phyloP scores from a whole-genome alignment of 805 yeast genomes.

The Hagleromyces aurorensis region DNA sequence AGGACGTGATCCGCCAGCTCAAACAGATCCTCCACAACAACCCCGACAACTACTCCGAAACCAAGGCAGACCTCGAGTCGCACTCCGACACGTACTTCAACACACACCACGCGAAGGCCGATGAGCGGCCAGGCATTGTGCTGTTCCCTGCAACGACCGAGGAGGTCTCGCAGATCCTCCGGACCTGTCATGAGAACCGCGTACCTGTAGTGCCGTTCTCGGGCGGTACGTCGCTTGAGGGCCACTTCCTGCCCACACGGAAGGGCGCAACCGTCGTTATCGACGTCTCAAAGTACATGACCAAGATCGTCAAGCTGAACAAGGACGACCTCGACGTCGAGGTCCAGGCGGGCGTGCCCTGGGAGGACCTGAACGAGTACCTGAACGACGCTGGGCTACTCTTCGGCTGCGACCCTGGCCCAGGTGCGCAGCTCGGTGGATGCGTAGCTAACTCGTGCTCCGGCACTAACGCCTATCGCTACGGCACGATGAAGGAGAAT shows the following conservation, averaged over 20 bases:
- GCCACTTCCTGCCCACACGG: slow-evolving; percentile 69
- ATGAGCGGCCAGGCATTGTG: slow-evolving; percentile 51
- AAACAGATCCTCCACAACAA: slow-evolving; percentile 34
- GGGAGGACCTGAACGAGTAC: slow-evolving; percentile 60
- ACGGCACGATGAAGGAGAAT: slow-evolving; percentile 76
- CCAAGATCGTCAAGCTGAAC: slow-evolving; percentile 47
- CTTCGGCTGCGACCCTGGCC: slow-evolving; percentile 76
- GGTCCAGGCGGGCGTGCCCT: slow-evolving; percentile 73
- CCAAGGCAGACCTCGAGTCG: slow-evolving; percentile 36
- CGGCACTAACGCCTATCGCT: slow-evolving; percentile 71
- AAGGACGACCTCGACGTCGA: slow-evolving; percentile 60
- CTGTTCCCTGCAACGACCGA: slow-evolving; percentile 58
- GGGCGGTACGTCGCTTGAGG: slow-evolving; percentile 76
- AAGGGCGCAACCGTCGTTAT: slow-evolving; percentile 54
- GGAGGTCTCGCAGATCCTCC: slow-evolving; percentile 56
- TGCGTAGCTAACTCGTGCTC: slow-evolving; percentile 73
- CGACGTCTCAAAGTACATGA: slow-evolving; percentile 51
- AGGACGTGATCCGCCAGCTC: slow-evolving; percentile 36
- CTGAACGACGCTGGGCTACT: slow-evolving; percentile 42
- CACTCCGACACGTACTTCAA: slow-evolving; percentile 56
- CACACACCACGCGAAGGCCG: slow-evolving; percentile 54
- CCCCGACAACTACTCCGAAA: slow-evolving; percentile 25
- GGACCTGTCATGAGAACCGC: slow-evolving; percentile 48
- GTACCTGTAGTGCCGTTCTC: slow-evolving; percentile 73
- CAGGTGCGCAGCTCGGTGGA: slow-evolving; percentile 76